Base-by-base conservation (phyloP, 2,329 filamentous ascomycete species). In the Didymella pomorum region DNA sequence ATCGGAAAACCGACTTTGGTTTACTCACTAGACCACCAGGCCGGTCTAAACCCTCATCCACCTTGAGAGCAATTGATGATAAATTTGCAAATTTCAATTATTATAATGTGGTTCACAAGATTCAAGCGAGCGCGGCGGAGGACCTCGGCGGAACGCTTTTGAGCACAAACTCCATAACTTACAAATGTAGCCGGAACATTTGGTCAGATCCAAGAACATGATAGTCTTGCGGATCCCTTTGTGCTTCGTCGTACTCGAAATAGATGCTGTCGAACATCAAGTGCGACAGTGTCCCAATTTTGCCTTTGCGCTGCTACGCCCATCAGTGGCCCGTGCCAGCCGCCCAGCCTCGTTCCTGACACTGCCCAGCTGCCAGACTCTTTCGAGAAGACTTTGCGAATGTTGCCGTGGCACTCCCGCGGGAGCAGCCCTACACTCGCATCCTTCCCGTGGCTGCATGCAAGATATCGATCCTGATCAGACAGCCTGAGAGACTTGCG, bases 351-450 rank as follows among this genome's bases (percentile, higher is more conserved):
- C 29, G 56, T 58, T 54, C 56, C 56, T 58, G 56, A 51, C 50
- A 54, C 33, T 51, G 56, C 50, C 57, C 57, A 50, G 57, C 51
- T 56, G 47, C 57, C 51, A 60, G 23, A 60, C 57, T 52, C 46
- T n/a, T 47, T 60, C 14, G 57, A 60, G 57, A 39, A 60, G 52
- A 60, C 51, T 52, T 60, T 60, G 57, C 57, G 57, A 60, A 52
- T 18, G 18, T 4, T 53, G 56, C 56, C 56, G 33, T 51, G 50
- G 50, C 56, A 50, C 45, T 54, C 50, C 56, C 56, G 56, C 56
- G 56, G 56, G 45, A 58, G 45, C 35, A 44, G 46, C 41, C 56
- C 31, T 18, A 18, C 4, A 21, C 31, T 4, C 7, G 35, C 35
- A 20, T 39, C 7, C n/a, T 39, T 37, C 4, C 56, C 56, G 56